Evolutionary conservation across 2,329 filamentous ascomycete species (phyloP).

Genomic region (Hypoxylon sp.): DNA sequence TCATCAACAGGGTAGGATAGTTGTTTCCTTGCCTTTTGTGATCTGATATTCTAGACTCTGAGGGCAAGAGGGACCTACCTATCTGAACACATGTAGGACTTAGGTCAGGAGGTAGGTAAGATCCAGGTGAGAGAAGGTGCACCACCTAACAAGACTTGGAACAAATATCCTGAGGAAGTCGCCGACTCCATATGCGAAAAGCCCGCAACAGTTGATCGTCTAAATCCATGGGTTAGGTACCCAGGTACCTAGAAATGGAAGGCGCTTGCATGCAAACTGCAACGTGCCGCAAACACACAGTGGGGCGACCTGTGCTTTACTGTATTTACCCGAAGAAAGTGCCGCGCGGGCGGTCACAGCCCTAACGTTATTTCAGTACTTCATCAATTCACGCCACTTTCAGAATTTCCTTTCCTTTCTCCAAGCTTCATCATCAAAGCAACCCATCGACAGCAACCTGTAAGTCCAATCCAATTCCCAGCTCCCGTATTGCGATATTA

Average conservation of each 20-base stretch:
- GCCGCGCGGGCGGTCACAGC: constrained; percentile 49
- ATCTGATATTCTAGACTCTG: neutral
- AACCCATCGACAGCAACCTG: constrained; percentile 54
- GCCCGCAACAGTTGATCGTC: no score
- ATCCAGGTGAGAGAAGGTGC: no score
- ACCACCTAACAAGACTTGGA: no score
- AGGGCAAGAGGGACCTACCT: neutral
- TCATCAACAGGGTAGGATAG: no score
- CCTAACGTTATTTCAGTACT: constrained; percentile 52
- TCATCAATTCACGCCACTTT: constrained; percentile 48
- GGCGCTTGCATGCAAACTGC: neutral
- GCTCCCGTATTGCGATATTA: neutral
- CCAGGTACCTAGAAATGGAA: neutral
- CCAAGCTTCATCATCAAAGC: constrained; percentile 53
- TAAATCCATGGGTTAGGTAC: neutral
- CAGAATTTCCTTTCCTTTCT: constrained; percentile 47
- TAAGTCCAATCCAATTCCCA: constrained; percentile 44
- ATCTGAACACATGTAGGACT: neutral
- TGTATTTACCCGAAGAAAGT: constrained; percentile 45
- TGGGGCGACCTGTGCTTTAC: neutral
- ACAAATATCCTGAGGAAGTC: no score
- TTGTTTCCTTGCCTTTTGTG: no score
- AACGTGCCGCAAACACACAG: neutral
- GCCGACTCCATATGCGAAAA: no score
- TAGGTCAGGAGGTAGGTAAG: no score